A percentile compares a stretch with the other conserved stretches of the same genome.
Conservation (phyloP, 805 yeast species). For the Ogataea angusta region DNA sequence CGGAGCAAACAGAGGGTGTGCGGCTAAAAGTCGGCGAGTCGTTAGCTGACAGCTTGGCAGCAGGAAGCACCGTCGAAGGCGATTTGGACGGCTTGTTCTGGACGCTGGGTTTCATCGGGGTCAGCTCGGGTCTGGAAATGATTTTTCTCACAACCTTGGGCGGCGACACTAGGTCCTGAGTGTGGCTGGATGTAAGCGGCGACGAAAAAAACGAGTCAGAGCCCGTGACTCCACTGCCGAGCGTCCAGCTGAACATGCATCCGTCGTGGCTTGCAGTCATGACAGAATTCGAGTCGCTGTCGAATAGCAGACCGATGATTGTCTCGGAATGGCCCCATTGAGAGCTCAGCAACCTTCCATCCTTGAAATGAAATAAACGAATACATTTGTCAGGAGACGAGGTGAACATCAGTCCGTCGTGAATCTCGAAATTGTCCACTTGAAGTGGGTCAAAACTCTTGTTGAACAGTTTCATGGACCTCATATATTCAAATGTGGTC, state of each 20-base stretch:
- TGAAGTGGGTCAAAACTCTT: conserved; percentile 42
- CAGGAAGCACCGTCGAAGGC: conserved; percentile 11
- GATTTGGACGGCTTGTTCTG: conserved; percentile 4
- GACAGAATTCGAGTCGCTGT: conserved; percentile 19
- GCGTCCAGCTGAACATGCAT: conserved; percentile 49
- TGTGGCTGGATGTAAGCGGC: conserved; percentile 9
- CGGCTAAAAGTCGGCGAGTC: conserved; percentile 7
- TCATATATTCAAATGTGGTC: conserved; percentile 33
- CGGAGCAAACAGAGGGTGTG: conserved; percentile 4
- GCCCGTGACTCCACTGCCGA: conserved; percentile 5
- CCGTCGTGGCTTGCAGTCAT: conserved; percentile 52
- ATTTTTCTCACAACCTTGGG: conserved; percentile 26
- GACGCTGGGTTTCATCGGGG: conserved; percentile 10
- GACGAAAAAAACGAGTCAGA: conserved; percentile 11
- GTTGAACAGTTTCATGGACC: conserved; percentile 40
- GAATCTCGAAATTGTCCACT: conserved; percentile 41
- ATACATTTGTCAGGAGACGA: conserved; percentile 58
- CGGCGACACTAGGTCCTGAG: conserved; percentile 8
- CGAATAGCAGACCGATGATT: conserved; percentile 40
- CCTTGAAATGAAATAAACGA: conserved; percentile 42
- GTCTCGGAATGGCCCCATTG: conserved; percentile 63
- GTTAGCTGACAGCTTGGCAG: conserved; percentile 3
- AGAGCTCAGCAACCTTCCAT: conserved; percentile 45
- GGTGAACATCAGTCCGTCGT: conserved; percentile 34
- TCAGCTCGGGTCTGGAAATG: conserved; percentile 16